phyloP scores from a whole-genome alignment of 176 grass and related monocot species.

The Neostapfia colusana region DNA sequence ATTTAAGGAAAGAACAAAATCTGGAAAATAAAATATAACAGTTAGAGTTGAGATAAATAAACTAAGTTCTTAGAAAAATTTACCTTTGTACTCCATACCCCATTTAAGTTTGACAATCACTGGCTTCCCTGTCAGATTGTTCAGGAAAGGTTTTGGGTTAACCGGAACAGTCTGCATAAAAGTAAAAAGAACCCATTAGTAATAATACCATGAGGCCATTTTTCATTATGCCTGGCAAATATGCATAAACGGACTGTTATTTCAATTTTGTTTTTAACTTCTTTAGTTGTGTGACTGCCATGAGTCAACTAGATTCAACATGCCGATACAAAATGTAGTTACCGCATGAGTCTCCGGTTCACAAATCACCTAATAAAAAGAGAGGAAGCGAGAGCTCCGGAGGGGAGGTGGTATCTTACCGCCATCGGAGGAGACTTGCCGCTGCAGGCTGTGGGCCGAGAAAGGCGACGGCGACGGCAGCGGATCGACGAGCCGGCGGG shows the following conservation, averaged over 20 bases:
- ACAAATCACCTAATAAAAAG: no score
- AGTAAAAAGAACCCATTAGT: conserved; percentile 5
- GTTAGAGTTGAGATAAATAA: neutral
- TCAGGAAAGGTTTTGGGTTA: conserved; percentile 95
- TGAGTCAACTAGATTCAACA: neutral
- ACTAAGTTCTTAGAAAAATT: conserved; percentile 3
- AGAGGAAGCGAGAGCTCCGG: no score
- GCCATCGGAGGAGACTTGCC: no score
- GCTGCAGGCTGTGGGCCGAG: no score
- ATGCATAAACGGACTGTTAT: neutral
- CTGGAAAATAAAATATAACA: neutral
- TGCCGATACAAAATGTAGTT: neutral
- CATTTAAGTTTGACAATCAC: conserved; percentile 96
- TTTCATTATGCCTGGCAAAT: neutral
- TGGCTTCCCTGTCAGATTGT: conserved; percentile 82
- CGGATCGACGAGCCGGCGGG: no score
- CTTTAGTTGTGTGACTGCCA: neutral
- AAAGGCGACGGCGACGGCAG: no score
- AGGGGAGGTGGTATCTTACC: no score
- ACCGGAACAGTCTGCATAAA: conserved; percentile 71
- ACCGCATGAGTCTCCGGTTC: neutral
- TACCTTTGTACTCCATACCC: conserved; percentile 99
- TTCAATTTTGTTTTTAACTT: no score
- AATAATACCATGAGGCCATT: neutral
- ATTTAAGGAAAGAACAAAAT: neutral